Conservation (phyloP, 495 filamentous ascomycete genomes). For the Staphylotrichum longicolle region DNA sequence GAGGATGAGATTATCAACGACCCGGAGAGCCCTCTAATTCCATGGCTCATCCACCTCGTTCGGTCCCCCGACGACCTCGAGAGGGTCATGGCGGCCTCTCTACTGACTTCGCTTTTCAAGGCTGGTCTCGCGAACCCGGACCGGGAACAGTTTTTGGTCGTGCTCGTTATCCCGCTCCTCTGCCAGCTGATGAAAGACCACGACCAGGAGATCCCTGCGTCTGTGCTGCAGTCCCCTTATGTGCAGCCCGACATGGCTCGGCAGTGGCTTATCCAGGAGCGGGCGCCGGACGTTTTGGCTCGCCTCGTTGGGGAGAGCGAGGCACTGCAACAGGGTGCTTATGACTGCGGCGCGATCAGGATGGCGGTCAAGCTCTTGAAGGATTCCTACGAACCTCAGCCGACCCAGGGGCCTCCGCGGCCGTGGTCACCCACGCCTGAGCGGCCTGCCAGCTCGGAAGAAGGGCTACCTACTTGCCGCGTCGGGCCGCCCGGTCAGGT, state of each 20-base stretch:
- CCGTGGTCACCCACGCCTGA: constrained; percentile 45
- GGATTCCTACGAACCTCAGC: constrained; percentile 53
- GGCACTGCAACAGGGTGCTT: constrained; percentile 74
- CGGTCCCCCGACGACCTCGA: constrained; percentile 61
- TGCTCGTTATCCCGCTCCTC: constrained; percentile 70
- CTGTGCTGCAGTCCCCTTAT: constrained; percentile 29
- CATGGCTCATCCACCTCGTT: constrained; percentile 75
- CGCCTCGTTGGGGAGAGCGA: constrained; percentile 73
- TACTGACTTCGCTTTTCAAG: constrained; percentile 74
- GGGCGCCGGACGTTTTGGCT: constrained; percentile 70
- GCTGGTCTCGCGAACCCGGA: constrained; percentile 61
- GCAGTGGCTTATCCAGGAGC: constrained; percentile 60
- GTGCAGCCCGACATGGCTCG: constrained; percentile 38
- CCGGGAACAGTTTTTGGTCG: constrained; percentile 59
- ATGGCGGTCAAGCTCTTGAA: constrained; percentile 75
- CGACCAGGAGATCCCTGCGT: constrained; percentile 35
- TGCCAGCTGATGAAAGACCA: constrained; percentile 67
- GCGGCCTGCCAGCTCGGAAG: constrained; percentile 20
- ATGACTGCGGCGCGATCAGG: constrained; percentile 73
- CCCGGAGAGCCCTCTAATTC: constrained; percentile 73
- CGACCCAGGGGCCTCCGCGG: constrained; percentile 38
- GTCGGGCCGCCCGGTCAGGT: constrained; percentile 63
- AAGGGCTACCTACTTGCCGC: constrained; percentile 32
- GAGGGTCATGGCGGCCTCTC: constrained; percentile 73
- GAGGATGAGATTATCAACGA: constrained; percentile 51